Evolutionary conservation across 176 grass and related monocot species (phyloP).

Genomic region (Poa annua): DNA sequence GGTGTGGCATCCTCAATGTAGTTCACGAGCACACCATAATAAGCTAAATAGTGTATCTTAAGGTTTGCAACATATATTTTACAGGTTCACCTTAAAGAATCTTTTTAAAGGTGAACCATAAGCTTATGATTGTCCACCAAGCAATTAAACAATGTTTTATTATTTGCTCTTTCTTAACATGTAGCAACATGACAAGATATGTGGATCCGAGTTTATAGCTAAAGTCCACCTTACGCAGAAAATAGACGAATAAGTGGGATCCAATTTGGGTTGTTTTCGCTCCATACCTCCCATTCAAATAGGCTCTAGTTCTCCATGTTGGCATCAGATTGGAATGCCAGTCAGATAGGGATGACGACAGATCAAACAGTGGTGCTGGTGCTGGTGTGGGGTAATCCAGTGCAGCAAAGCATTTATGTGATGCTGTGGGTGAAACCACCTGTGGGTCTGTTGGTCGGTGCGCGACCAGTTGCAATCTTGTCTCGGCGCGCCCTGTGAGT

Average conservation of each 20-base stretch:
- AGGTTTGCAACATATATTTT: no score
- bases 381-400: background rate
- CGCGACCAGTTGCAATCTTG: slow-evolving; percentile 31
- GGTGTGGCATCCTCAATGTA: no score
- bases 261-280: background rate
- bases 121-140: no score
- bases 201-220: no score
- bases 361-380: background rate
- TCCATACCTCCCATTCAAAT: background rate
- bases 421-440: slow-evolving; percentile 38
- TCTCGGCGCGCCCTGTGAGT: slow-evolving; percentile 27
- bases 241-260: background rate
- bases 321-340: background rate
- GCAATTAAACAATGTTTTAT: no score
- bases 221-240: no score
- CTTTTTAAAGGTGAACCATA: no score
- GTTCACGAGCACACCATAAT: no score
- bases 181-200: no score
- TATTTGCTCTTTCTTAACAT: no score
- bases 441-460: slow-evolving; percentile 46
- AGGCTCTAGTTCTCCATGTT: background rate
- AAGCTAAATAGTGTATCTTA: no score
- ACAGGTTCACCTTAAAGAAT: no score
- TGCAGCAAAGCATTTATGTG: slow-evolving; percentile 21
- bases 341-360: background rate